A percentile compares a stretch with the other conserved stretches of the same genome.
Conservation (phyloP, 495 filamentous ascomycete species). For the Neurospora sp. region DNA sequence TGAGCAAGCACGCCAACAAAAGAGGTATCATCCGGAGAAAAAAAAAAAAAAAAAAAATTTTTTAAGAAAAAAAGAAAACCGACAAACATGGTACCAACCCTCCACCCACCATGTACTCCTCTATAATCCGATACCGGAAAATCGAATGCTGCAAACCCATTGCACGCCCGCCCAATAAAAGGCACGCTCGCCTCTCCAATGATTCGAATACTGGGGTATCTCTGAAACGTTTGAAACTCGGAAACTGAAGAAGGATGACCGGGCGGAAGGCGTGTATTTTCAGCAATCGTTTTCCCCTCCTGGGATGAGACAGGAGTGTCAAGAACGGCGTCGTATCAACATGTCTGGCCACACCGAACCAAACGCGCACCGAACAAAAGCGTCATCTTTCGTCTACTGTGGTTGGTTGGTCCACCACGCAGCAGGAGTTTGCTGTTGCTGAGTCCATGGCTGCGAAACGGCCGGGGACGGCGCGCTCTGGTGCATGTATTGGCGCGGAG, state of each 20-base stretch:
- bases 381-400: conserved; percentile 19
- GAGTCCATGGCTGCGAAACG: conserved; percentile 34
- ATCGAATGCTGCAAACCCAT: conserved; percentile 11
- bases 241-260: conserved; percentile 11
- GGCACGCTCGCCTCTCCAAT: conserved; percentile 16
- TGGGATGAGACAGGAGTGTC: background rate
- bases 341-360: background rate
- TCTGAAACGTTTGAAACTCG: conserved; percentile 12
- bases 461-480: conserved; percentile 31
- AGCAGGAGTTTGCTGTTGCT: conserved; percentile 26
- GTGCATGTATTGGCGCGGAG: conserved; percentile 52
- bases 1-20: conserved; percentile 1
- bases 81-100: background rate
- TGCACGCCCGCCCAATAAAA: conserved; percentile 8
- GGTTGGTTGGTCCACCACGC: conserved; percentile 40
- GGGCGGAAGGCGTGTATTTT: background rate
- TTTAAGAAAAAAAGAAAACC: background rate
- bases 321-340: background rate
- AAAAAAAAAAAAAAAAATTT: background rate
- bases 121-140: conserved; percentile 13
- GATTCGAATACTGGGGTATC: conserved; percentile 11
- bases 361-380: background rate
- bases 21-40: conserved; percentile 12
- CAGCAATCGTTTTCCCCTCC: background rate
- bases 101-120: conserved; percentile 18